Percentiles rank a stretch among this genome's conserved stretches.
These are phyloP conservation scores for Setaria italica DNA, from an alignment of 202 grass and related monocot species.

Conservation along the genomic window DNA sequence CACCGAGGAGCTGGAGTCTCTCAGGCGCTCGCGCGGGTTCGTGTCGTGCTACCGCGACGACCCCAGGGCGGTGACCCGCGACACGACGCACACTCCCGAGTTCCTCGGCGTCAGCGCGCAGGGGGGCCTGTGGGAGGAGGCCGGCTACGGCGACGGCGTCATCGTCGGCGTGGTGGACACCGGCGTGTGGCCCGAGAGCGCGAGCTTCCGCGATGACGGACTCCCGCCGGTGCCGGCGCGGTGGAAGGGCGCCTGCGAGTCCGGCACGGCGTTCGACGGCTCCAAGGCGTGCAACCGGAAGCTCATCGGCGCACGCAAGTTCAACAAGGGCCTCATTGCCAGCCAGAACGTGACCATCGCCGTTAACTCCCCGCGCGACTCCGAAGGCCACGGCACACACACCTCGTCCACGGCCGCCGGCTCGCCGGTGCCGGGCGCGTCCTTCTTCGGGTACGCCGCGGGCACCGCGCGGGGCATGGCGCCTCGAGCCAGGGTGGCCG, in stretches of 20 bases:
- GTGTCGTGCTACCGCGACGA: conserved; percentile 76
- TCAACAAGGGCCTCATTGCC: conserved; percentile 71
- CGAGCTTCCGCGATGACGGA: conserved; percentile 74
- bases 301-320: conserved; percentile 82
- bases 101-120: conserved; percentile 63
- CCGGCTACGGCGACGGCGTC: conserved; percentile 59
- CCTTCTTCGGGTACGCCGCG: conserved; percentile 70
- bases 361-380: conserved; percentile 68
- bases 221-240: conserved; percentile 55
- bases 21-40: conserved; percentile 58
- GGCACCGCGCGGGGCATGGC: conserved; percentile 69
- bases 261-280: conserved; percentile 60
- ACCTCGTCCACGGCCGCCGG: conserved; percentile 89
- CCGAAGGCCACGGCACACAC: conserved; percentile 82
- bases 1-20: conserved; percentile 43
- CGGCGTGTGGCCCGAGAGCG: conserved; percentile 87
- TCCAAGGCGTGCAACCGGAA: conserved; percentile 81
- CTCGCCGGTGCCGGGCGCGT: conserved; percentile 43
- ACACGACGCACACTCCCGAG: conserved; percentile 88
- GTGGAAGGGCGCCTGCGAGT: conserved; percentile 78
- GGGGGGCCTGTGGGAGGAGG: conserved; percentile 51
- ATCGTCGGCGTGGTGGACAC: conserved; percentile 84
- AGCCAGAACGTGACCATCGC: conserved; percentile 63
- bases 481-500: conserved; percentile 66
- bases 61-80: conserved; percentile 39